Base-by-base conservation (phyloP, 169 alveolate species). In the Plasmodium vinckei region DNA sequence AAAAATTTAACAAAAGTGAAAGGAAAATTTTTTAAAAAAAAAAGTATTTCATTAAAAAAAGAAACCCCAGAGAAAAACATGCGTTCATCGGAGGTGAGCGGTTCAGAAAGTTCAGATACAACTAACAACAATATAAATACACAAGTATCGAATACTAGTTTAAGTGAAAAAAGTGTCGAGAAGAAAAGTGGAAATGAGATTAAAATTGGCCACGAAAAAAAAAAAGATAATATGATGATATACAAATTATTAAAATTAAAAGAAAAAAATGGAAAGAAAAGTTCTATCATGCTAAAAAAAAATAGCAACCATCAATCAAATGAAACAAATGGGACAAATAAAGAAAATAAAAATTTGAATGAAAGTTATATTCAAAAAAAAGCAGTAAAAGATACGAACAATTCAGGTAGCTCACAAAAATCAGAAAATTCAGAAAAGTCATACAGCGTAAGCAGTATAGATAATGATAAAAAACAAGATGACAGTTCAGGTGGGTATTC, bases 171-270 rank as follows among this genome's bases (percentile, higher is more conserved):
- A 51, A 3, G 59, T 15, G 59, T 7, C 5, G 59, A 51, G 59
- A 51, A 15, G 2, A 15, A 51, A 51, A 7, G 19, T 1, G 61
- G 44, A 39, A 57, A 51, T 13, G 75, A 17, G 5, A 0, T 13
- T n/a, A 17, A 53, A 23, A 44, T n/a, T 19, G 60, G 17, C 33
- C 25, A 13, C 15, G 57, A 44, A 44, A 57, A 25, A n/a, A 46
- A 46, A 54, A 68, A 68, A 15, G 47, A 15, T 2, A 25, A 51
- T 17, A 54, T 54, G 33, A 19, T 42, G 47, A 17, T 73, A 60
- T 60, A 59, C 9, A 61, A 9, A 17, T 44, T 77, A 33, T 21
- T 51, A 23, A 77, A 77, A 63, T 63, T 64, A 13, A 77, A 73
- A 61, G 72, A 63, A 19, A 39, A 64, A 49, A 61, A 44, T 44